A percentile compares a stretch with the other conserved stretches of the same genome.
phyloP scores from a whole-genome alignment of 2,329 filamentous ascomycete species.

The Aureobasidium sp. region DNA sequence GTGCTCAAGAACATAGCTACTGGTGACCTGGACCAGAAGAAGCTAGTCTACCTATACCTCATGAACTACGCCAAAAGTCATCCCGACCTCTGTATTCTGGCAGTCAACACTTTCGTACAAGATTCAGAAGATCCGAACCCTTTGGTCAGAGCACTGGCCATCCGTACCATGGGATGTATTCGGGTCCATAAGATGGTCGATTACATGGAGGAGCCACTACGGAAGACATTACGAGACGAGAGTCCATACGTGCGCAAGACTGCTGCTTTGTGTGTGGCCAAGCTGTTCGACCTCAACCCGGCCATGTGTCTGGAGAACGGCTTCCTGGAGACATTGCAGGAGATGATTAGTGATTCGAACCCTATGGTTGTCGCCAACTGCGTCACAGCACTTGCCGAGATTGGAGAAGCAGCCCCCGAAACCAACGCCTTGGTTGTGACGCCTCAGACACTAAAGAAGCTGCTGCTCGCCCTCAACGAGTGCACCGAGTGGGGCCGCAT shows the following conservation, averaged over 20 bases:
- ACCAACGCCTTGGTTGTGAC: conserved; percentile 81
- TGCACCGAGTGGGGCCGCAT: conserved; percentile 98
- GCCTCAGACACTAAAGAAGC: conserved; percentile 79
- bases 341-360: conserved; percentile 94
- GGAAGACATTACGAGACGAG: conserved; percentile 94
- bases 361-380: conserved; percentile 99
- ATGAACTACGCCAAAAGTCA: conserved; percentile 99
- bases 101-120: conserved; percentile 98
- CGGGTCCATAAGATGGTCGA: conserved; percentile 99
- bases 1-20: conserved; percentile 99
- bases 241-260: conserved; percentile 98
- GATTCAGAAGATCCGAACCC: conserved; percentile 98
- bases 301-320: conserved; percentile 92
- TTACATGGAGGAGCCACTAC: conserved; percentile 96
- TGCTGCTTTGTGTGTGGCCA: conserved; percentile 93
- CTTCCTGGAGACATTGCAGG: conserved; percentile 87
- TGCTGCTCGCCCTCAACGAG: conserved; percentile 92
- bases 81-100: conserved; percentile 94
- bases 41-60: conserved; percentile 95
- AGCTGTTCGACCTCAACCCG: conserved; percentile 92
- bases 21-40: conserved; percentile 92
- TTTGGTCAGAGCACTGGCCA: conserved; percentile 85
- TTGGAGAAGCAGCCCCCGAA: conserved; percentile 82
- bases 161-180: conserved; percentile 98
- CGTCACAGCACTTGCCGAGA: conserved; percentile 87